Percentiles rank a stretch among this genome's conserved stretches.
These are phyloP conservation scores for Nigrospora oryzae DNA, from an alignment of 2,329 filamentous ascomycete species.

Conservation along the genomic window DNA sequence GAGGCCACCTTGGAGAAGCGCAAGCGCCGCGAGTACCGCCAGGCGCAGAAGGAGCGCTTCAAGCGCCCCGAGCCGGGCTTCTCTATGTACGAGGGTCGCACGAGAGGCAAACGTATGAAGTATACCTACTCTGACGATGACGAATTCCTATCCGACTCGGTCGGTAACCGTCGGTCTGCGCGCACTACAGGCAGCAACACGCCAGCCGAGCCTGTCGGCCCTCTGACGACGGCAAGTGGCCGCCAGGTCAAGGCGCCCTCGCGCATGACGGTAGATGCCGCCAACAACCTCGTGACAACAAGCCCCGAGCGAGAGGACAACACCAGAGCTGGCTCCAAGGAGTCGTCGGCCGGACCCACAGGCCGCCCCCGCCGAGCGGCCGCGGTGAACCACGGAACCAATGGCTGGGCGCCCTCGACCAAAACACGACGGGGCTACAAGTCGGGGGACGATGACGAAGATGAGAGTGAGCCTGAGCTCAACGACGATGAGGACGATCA, in stretches of 20 bases:
- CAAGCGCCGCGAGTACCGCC: constrained; percentile 83
- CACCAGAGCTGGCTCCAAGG: constrained; percentile 22
- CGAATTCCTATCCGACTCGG: constrained; percentile 57
- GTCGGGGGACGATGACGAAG: constrained; percentile 41
- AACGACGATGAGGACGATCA: constrained; percentile 66
- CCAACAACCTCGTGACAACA: constrained; percentile 37
- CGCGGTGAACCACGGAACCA: constrained; percentile 38
- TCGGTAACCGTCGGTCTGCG: constrained; percentile 54
- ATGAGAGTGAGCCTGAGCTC: constrained; percentile 30
- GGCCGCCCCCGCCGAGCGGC: constrained; percentile 45
- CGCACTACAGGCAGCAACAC: constrained; percentile 69
- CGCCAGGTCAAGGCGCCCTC: constrained; percentile 68
- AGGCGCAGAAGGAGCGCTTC: constrained; percentile 79
- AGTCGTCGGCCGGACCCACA: constrained; percentile 29
- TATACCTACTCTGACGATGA: constrained; percentile 95
- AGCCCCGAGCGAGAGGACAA: constrained; percentile 15
- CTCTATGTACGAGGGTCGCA: constrained; percentile 92
- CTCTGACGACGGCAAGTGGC: constrained; percentile 72
- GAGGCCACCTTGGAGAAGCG: constrained; percentile 96
- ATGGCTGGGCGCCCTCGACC: constrained; percentile 33
- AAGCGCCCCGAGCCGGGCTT: constrained; percentile 80
- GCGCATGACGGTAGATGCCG: constrained; percentile 55
- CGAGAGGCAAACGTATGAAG: constrained; percentile 89
- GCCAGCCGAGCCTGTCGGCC: constrained; percentile 56
- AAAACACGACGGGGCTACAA: constrained; percentile 41